These are phyloP conservation scores for Akanthomyces muscarius DNA, from an alignment of 2,329 filamentous ascomycete genomes.

Conservation along the genomic window DNA sequence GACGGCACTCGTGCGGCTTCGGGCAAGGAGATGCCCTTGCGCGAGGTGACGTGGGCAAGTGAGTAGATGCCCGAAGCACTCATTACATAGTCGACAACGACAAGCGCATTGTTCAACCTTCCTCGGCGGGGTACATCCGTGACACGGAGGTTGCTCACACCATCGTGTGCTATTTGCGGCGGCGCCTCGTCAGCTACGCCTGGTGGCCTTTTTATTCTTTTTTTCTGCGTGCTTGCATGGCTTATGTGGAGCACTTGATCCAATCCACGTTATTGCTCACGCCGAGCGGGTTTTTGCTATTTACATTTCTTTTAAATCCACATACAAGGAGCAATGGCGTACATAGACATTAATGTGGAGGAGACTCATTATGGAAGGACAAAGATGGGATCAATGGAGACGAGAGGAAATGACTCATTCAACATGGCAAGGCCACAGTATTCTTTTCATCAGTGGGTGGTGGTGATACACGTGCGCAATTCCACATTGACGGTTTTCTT, in stretches of 20 bases:
- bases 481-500: too few species aligned
- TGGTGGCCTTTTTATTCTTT: not conserved
- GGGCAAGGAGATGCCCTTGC: conserved; percentile 61
- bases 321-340: conserved; percentile 9
- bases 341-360: conserved; percentile 1
- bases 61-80: conserved; percentile 19
- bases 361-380: not conserved
- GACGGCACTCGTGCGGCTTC: conserved; percentile 54
- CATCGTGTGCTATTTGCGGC: not conserved
- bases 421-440: too few species aligned
- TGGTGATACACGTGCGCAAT: too few species aligned
- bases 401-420: too few species aligned
- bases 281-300: not conserved
- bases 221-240: not conserved
- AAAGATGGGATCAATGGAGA: too few species aligned
- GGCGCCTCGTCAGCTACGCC: not conserved
- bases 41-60: conserved; percentile 74
- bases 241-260: not conserved
- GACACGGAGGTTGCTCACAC: not conserved
- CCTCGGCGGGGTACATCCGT: not conserved
- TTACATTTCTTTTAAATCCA: conserved; percentile 5
- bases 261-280: not conserved
- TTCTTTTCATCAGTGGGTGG: too few species aligned
- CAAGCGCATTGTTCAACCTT: not conserved
- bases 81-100: not conserved